Evolutionary conservation across 2,329 filamentous ascomycete genomes (phyloP).

Genomic region (Alternaria solani): DNA sequence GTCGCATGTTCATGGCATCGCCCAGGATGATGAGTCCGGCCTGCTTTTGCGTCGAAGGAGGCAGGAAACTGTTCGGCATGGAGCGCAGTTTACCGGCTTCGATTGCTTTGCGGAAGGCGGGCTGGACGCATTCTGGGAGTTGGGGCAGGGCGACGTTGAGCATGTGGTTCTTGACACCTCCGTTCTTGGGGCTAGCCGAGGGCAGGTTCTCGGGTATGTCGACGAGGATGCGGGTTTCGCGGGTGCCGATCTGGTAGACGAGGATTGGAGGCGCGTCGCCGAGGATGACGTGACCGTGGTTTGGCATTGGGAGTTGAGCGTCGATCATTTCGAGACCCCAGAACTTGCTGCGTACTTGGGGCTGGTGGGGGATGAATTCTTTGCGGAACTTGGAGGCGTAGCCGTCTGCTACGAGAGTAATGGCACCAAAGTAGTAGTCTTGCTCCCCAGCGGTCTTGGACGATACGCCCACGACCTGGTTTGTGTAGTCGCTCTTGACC

Average conservation of each 20-base stretch:
- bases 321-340: slow-evolving; percentile 94
- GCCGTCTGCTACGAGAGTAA: slow-evolving; percentile 91
- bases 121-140: slow-evolving; percentile 75
- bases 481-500: slow-evolving; percentile 72
- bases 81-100: slow-evolving; percentile 79
- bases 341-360: slow-evolving; percentile 84
- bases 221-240: slow-evolving; percentile 88
- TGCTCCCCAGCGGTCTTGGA: slow-evolving; percentile 69
- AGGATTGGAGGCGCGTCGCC: slow-evolving; percentile 80
- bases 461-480: slow-evolving; percentile 84
- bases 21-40: slow-evolving; percentile 83
- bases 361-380: slow-evolving; percentile 71
- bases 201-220: slow-evolving; percentile 83
- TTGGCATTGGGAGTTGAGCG: slow-evolving; percentile 75
- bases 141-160: slow-evolving; percentile 79
- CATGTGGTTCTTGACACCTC: slow-evolving; percentile 87
- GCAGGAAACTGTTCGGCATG: slow-evolving; percentile 97
- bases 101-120: slow-evolving; percentile 78
- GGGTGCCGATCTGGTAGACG: slow-evolving; percentile 95
- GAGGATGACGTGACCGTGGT: slow-evolving; percentile 88
- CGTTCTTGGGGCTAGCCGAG: slow-evolving; percentile 74
- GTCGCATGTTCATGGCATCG: slow-evolving; percentile 99
- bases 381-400: slow-evolving; percentile 93
- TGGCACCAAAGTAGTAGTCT: slow-evolving; percentile 83
- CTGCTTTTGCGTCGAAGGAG: slow-evolving; percentile 74